phyloP scores from a whole-genome alignment of 169 alveolate genomes.

The Plasmodium reichenowi region DNA sequence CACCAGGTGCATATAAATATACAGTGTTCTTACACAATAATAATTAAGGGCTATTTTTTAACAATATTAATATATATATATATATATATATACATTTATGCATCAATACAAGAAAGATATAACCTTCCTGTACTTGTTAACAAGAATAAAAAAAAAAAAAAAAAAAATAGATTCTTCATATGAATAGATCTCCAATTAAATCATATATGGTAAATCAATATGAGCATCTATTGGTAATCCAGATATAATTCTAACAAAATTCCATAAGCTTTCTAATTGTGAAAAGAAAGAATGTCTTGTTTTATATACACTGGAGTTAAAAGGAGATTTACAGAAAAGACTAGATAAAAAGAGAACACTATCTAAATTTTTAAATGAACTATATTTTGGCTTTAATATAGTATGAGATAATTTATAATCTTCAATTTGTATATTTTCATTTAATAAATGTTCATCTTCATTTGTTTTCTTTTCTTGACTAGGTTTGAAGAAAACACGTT shows the following conservation, averaged over 20 bases:
- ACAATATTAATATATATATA: no score
- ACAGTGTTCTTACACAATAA: no score
- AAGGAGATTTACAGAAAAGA: conserved; percentile 64
- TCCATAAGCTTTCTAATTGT: conserved; percentile 53
- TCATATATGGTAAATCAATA: conserved; percentile 53
- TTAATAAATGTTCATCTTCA: not conserved
- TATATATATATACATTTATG: no score
- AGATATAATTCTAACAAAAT: conserved; percentile 32
- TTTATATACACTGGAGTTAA: conserved; percentile 53
- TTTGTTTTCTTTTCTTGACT: not conserved
- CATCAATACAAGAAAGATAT: no score
- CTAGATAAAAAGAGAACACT: conserved; percentile 50
- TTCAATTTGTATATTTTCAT: conserved; percentile 17
- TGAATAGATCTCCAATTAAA: not conserved
- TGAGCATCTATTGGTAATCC: conserved; percentile 71
- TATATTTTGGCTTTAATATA: conserved; percentile 14
- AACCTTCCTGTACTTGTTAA: no score
- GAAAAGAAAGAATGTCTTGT: conserved; percentile 75
- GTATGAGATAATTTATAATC: conserved; percentile 29
- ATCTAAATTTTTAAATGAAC: conserved; percentile 18
- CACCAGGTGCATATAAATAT: no score
- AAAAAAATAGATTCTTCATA: no score
- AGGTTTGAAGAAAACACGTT: conserved; percentile 39
- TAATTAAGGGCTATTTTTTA: no score
- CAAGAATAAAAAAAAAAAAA: no score